phyloP scores from a whole-genome alignment of 75 land plant species.

The Sequoiadendron giganteum region DNA sequence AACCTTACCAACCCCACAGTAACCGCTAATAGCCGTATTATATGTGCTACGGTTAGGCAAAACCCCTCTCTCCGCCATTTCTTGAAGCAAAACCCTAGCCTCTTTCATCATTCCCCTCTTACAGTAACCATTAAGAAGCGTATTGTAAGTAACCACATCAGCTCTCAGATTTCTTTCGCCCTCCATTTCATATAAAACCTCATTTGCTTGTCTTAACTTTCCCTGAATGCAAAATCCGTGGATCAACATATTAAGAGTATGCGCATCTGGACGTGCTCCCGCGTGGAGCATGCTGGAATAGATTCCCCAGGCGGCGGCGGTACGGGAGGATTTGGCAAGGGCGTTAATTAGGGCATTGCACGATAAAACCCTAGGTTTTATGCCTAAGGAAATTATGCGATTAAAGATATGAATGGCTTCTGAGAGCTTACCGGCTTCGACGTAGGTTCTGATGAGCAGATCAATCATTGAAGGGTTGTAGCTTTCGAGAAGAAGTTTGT shows the following conservation, averaged over 20 bases:
- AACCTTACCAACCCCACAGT: constrained; percentile 49
- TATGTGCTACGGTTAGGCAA: constrained; percentile 50
- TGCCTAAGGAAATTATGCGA: constrained; percentile 19
- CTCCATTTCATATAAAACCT: constrained; percentile 32
- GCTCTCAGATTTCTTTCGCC: constrained; percentile 25
- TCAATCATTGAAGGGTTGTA: constrained; percentile 12
- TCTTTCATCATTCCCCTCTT: constrained; percentile 43
- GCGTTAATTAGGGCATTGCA: constrained; percentile 35
- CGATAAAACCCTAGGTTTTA: constrained; percentile 25
- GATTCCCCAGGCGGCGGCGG: constrained; percentile 9
- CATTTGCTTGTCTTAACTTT: constrained; percentile 31
- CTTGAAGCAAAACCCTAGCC: constrained; percentile 43
- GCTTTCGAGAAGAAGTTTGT: neutral
- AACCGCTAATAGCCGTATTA: constrained; percentile 57
- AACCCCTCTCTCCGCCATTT: constrained; percentile 48
- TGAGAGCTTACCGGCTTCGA: constrained; percentile 15
- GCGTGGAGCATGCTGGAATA: constrained; percentile 17
- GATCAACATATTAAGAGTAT: constrained; percentile 56
- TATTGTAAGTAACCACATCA: constrained; percentile 50
- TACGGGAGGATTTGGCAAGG: constrained; percentile 19
- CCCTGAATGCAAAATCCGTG: constrained; percentile 39
- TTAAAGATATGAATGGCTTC: constrained; percentile 37
- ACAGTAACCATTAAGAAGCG: constrained; percentile 38
- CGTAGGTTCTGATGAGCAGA: constrained; percentile 26
- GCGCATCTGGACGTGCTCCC: constrained; percentile 31